A percentile compares a stretch with the other conserved stretches of the same genome.
Evolutionary conservation across 2,329 filamentous ascomycete genomes (phyloP).

Genomic region (Pyricularia pennisetigena): DNA sequence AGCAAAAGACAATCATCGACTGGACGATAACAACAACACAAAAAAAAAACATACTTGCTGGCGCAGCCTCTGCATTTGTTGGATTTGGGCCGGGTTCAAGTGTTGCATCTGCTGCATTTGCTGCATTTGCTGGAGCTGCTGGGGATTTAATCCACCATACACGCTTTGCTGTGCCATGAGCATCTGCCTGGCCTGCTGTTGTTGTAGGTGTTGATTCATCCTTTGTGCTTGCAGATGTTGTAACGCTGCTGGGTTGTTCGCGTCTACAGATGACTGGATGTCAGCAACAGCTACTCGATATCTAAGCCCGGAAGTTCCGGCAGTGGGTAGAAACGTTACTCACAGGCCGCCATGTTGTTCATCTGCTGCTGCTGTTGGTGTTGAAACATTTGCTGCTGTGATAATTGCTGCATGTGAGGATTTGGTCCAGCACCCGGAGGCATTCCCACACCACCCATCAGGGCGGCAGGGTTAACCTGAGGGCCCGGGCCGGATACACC

Average conservation of each 20-base stretch:
- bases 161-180: conserved; percentile 42
- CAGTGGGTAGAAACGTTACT: not conserved
- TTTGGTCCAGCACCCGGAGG: conserved; percentile 56
- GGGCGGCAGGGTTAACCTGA: conserved; percentile 57
- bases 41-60: conserved; percentile 7
- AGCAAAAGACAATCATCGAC: not conserved
- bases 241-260: conserved; percentile 21
- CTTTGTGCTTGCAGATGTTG: conserved; percentile 44
- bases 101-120: conserved; percentile 28
- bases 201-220: conserved; percentile 42
- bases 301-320: not conserved
- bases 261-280: conserved; percentile 7
- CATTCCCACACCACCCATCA: conserved; percentile 62
- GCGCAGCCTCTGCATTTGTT: conserved; percentile 17
- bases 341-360: conserved; percentile 19
- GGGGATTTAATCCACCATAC: conserved; percentile 22
- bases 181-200: conserved; percentile 38
- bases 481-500: conserved; percentile 62
- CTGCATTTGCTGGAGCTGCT: conserved; percentile 42
- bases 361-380: conserved; percentile 43
- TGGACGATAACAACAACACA: not conserved
- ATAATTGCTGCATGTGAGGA: conserved; percentile 64
- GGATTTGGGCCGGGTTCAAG: conserved; percentile 22
- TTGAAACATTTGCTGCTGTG: conserved; percentile 43
- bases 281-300: not conserved